phyloP scores from a whole-genome alignment of 305 asterid genomes.

The Fraxinus velutina region DNA sequence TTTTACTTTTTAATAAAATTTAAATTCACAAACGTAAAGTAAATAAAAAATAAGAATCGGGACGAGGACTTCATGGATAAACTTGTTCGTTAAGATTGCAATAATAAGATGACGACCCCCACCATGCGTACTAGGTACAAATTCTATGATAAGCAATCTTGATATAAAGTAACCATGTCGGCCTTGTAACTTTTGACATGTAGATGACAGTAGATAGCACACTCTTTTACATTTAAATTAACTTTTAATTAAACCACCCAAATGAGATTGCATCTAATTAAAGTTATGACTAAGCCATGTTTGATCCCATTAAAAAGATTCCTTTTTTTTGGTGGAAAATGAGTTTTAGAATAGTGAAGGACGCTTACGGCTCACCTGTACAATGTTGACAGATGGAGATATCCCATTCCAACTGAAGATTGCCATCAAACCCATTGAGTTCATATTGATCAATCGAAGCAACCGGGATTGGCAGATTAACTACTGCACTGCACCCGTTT shows the following conservation, averaged over 20 bases:
- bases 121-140: background rate
- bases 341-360: background rate
- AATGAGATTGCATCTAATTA: background rate
- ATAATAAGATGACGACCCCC: background rate
- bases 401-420: slow-evolving; percentile 28
- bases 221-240: background rate
- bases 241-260: background rate
- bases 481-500: background rate
- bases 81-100: background rate
- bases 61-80: background rate
- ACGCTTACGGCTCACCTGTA: slow-evolving; percentile 1
- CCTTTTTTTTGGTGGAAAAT: no score
- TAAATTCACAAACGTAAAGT: background rate
- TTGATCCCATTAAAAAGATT: no score
- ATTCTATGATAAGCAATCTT: background rate
- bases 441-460: slow-evolving; percentile 3
- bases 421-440: background rate
- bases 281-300: background rate
- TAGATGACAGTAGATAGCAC: background rate
- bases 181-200: background rate
- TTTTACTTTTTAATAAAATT: no score
- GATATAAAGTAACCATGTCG: background rate
- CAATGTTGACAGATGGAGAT: slow-evolving; percentile 19
- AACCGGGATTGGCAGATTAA: slow-evolving; percentile 21
- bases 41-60: background rate